These are phyloP conservation scores for Solanum clarkiae DNA, from an alignment of 257 asterid species.

Conservation along the genomic window DNA sequence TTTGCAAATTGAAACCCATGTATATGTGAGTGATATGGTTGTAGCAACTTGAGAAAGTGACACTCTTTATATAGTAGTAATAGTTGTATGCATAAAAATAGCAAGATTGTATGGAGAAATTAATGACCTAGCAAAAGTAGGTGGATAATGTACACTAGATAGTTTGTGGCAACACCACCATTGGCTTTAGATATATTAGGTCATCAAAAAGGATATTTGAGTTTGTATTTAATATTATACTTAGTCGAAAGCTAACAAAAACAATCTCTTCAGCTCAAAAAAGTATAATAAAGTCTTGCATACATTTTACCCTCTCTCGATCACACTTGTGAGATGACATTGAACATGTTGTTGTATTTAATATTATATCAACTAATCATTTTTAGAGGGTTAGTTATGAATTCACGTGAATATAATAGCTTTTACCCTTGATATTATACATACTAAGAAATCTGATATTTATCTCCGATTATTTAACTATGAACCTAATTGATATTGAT, in stretches of 20 bases:
- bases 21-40: neutral
- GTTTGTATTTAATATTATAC: neutral
- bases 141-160: conserved; percentile 14
- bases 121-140: conserved; percentile 5
- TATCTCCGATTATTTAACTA: neutral
- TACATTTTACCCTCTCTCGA: neutral
- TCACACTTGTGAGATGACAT: neutral
- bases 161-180: conserved; percentile 25
- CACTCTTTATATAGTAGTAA: conserved; percentile 8
- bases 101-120: neutral
- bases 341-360: neutral
- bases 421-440: neutral
- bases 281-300: neutral
- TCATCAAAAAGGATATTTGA: neutral
- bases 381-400: neutral
- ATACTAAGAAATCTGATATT: neutral
- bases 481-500: neutral
- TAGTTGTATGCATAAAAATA: neutral
- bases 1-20: neutral
- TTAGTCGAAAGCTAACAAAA: neutral
- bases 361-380: neutral
- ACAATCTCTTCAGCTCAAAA: neutral
- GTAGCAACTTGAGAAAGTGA: neutral
- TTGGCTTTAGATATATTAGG: conserved; percentile 4
- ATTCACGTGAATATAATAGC: neutral